A percentile compares a stretch with the other conserved stretches of the same genome.
Evolutionary conservation across 345 rosid genomes (phyloP).

Genomic region (Eucalyptus decipiens): DNA sequence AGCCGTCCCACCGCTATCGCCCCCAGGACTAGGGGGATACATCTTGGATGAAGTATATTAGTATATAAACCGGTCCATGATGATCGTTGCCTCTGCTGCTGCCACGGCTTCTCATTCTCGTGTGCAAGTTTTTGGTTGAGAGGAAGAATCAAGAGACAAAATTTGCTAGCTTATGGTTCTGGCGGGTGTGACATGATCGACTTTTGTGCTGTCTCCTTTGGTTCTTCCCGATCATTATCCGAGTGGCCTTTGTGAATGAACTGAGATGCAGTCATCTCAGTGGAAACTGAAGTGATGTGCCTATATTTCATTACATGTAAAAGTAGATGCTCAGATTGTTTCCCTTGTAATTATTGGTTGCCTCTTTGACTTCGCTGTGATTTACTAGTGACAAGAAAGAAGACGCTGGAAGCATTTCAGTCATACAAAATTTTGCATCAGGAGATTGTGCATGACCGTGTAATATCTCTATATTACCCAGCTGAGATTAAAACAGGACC

Average conservation of each 20-base stretch:
- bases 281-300: background rate
- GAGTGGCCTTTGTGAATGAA: constrained; percentile 5
- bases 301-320: background rate
- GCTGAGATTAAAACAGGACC: background rate
- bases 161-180: background rate
- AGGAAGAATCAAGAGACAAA: constrained; percentile 24
- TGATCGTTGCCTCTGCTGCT: background rate
- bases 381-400: background rate
- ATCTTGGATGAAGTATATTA: constrained; percentile 4
- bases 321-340: background rate
- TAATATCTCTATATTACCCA: background rate
- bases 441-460: background rate
- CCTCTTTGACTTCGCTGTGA: background rate
- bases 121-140: background rate
- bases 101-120: constrained; percentile 14
- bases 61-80: background rate
- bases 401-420: background rate
- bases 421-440: background rate
- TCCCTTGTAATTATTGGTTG: background rate
- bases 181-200: background rate
- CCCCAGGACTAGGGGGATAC: constrained; percentile 39
- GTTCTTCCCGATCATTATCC: constrained; percentile 36
- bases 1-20: constrained; percentile 79
- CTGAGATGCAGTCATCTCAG: background rate
- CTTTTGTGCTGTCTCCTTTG: background rate